Base-by-base conservation (phyloP, 768 basidiomycete species). In the Panellus pusillus region DNA sequence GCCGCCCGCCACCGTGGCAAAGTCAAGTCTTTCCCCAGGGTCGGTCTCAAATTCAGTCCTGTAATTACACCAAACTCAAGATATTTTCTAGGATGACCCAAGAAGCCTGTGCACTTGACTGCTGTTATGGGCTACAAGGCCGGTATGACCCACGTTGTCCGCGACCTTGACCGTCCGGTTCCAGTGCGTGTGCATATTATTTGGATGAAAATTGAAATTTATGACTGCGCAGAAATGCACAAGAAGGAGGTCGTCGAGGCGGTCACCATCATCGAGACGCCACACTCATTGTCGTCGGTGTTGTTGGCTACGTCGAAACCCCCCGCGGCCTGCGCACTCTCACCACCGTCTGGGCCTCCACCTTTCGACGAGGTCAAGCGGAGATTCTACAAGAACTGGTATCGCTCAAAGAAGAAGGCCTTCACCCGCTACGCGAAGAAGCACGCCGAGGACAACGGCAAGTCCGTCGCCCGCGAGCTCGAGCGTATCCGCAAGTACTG, bases 351-450 rank as follows among this genome's bases (percentile, higher is more conserved):
- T 93, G 91, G 97, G 95, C 97, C 43, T 90, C 91, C 97, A 99
- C 74, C 84, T 99, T 39, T 95, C 36, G 97, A 98, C 72, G 95
- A 98, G 72, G 71, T 98, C 72, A 99, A 96, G 78, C 92, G 97
- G 68, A 86, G 97, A 65, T 98, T 99, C 88, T 98, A 98, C 89
- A 95, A 94, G 83, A 97, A 96, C 84, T 98, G 96, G 95, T 98
- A 98, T 82, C 88, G 92, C 65, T 96, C 93, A 45, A 99, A 99
- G 91, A 98, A 98, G 86, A 99, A 99, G 87, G 97, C 97, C 37
- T 99, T 98, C 86, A 99, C 97, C 68, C 93, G 93, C 71, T 99
- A 99, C 75, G 95, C 97, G 72, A 97, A 97, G 87, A 98, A 96
- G 80, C 89, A 96, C 72, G 90, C 95, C 54, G 96, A 98, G 72